Percentiles rank a stretch among this genome's conserved stretches.
Conservation (phyloP, 2,329 filamentous ascomycete species). For the Sclerotinia subarctica region DNA sequence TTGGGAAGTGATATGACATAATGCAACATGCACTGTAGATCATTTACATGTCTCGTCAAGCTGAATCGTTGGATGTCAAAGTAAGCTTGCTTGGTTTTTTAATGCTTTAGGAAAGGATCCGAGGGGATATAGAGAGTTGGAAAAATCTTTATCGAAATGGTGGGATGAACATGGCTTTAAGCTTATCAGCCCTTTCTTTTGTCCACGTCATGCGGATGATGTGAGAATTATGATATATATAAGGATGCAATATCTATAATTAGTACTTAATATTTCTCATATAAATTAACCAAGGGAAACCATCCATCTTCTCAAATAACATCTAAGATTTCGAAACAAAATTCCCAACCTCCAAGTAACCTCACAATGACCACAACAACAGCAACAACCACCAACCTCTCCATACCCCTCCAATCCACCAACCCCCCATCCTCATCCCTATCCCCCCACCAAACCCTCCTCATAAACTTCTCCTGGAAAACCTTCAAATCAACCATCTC, state of each 20-base stretch:
- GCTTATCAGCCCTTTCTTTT: background rate
- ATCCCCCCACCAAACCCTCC: constrained; percentile 10
- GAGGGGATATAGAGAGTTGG: background rate
- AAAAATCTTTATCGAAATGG: too few relatives aligned
- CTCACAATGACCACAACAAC: background rate
- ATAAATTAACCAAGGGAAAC: background rate
- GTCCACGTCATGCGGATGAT: background rate
- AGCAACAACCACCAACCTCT: too few relatives aligned
- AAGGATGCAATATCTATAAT: background rate
- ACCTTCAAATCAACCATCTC: constrained; percentile 26
- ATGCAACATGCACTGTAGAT: background rate
- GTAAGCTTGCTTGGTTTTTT: constrained; percentile 7
- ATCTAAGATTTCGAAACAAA: too few relatives aligned
- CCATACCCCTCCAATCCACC: background rate
- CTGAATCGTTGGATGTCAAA: background rate
- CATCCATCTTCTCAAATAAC: background rate
- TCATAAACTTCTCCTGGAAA: constrained; percentile 26
- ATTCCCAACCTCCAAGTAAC: too few relatives aligned
- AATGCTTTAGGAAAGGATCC: background rate
- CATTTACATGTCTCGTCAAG: background rate
- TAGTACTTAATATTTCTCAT: too few relatives aligned
- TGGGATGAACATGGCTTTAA: background rate
- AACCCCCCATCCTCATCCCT: background rate
- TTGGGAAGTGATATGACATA: constrained; percentile 10
- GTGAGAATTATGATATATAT: background rate